Base-by-base conservation (phyloP, 2,329 filamentous ascomycete species). In the Ambrosiella xylebori region DNA sequence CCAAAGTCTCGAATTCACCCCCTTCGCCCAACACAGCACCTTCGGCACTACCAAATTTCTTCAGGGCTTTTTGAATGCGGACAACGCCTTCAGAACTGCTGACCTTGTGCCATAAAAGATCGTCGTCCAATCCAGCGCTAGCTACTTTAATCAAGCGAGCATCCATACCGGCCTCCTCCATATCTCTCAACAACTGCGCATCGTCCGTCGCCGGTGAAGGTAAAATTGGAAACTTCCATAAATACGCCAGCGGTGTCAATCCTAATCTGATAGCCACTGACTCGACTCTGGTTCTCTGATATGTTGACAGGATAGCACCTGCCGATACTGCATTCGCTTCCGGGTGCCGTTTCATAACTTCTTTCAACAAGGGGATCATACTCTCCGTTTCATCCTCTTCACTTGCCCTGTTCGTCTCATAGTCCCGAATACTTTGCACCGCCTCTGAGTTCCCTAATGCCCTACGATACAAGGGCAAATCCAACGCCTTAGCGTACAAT, bases 141-240 rank as follows among this genome's bases (percentile, higher is more conserved):
- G 93, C 90, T 50, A 96, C 88, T 71, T 97, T 98, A 71, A 98
- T 82, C 66, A 98, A 88, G 61, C 90, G 77, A n/a, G 90, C 86
- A 66, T 95, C 88, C 58, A 95, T 80, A 0, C 85, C 85, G 2
- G 82, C 80, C 6, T 74, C 75, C 4, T 78, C 79, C 88, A 98
- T 95, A 68, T 96, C 90, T 60, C 80, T 75, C 55, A 98, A 74
- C 17, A 97, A 74, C 68, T 74, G 77, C 15, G 72, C 73, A 54
- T 76, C 77, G 53, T 74, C 71, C 45, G 64, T 61, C 58, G 6
- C 40, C 1, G 73, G 71, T 7, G 71, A 71, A 2, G 86, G 84
- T 2, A 96, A 75, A 52, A 78, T 71, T 1, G 89, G 87, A 70
- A 86, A 96, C 72, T 95, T 87, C 93, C 93, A 98, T 54, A 98